These are phyloP conservation scores for Linanthus parryae DNA, from an alignment of 148 eudicot species.

Conservation along the genomic window DNA sequence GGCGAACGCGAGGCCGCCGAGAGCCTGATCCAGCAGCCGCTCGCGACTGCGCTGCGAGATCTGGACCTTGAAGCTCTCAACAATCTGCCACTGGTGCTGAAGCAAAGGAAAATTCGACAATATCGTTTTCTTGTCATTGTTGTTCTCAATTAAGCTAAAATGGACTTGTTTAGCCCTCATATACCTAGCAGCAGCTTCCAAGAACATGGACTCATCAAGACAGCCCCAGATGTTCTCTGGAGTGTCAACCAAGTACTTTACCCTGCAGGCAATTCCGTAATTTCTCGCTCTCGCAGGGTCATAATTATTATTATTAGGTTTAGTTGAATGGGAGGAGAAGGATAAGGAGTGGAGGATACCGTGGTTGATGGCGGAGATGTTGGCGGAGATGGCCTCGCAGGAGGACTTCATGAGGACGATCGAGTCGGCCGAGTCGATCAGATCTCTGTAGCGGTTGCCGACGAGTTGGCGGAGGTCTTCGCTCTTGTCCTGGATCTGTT, in stretches of 20 bases:
- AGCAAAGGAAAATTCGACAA: constrained; percentile 72
- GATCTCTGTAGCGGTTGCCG: constrained; percentile 80
- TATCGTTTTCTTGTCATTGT: constrained; percentile 38
- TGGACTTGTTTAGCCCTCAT: constrained; percentile 74
- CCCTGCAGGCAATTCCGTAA: constrained; percentile 77
- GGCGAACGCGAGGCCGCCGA: constrained; percentile 47
- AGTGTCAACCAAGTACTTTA: constrained; percentile 94
- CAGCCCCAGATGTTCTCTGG: constrained; percentile 98
- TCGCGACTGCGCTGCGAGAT: constrained; percentile 91
- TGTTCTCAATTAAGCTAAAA: constrained; percentile 28
- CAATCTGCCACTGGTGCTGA: constrained; percentile 96
- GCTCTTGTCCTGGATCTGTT: constrained; percentile 77
- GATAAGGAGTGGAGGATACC: constrained; percentile 25
- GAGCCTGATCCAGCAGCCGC: constrained; percentile 41
- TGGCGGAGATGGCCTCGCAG: constrained; percentile 62
- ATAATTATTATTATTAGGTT: too few relatives aligned
- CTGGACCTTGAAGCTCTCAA: constrained; percentile 84
- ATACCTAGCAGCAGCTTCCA: constrained; percentile 63
- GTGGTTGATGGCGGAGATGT: constrained; percentile 36
- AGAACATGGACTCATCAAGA: constrained; percentile 82
- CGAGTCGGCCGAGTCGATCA: constrained; percentile 91
- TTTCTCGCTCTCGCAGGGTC: constrained; percentile 40
- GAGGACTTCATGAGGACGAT: constrained; percentile 75
- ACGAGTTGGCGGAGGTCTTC: constrained; percentile 89
- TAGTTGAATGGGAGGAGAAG: too few relatives aligned